Evolutionary conservation across 2,329 filamentous ascomycete genomes (phyloP).

Genomic region (Pyrenophora teres): DNA sequence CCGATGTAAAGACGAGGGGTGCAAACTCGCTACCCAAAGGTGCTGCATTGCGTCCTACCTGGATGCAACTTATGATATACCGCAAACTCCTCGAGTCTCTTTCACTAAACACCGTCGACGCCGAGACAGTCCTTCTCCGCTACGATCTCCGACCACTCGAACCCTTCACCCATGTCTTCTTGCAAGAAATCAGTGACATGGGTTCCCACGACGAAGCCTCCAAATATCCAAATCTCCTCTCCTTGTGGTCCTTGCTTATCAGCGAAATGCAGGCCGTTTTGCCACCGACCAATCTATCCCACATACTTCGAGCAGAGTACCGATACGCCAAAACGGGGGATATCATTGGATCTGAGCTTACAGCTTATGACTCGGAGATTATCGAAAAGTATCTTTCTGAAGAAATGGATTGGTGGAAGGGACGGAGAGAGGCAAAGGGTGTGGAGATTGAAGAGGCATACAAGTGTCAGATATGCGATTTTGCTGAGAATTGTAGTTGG

Average conservation of each 20-base stretch:
- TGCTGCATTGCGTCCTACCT: slow-evolving; percentile 71
- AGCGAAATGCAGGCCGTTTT: slow-evolving; percentile 58
- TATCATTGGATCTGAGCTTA: slow-evolving; percentile 62
- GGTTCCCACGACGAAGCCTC: slow-evolving; percentile 55
- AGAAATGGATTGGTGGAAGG: slow-evolving; percentile 88
- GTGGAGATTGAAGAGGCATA: slow-evolving; percentile 84
- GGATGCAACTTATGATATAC: slow-evolving; percentile 89
- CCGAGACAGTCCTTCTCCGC: slow-evolving; percentile 68
- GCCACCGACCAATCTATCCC: slow-evolving; percentile 55
- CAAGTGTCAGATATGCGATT: slow-evolving; percentile 86
- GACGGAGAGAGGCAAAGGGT: slow-evolving; percentile 71
- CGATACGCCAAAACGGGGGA: slow-evolving; percentile 53
- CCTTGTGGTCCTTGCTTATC: slow-evolving; percentile 68
- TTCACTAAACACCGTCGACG: slow-evolving; percentile 71
- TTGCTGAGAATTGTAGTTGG: slow-evolving; percentile 79
- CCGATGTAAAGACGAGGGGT: slow-evolving; percentile 84
- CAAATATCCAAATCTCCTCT: slow-evolving; percentile 62
- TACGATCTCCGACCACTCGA: slow-evolving; percentile 70
- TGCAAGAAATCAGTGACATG: slow-evolving; percentile 72
- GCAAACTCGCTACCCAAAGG: slow-evolving; percentile 67
- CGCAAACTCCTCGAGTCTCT: slow-evolving; percentile 81
- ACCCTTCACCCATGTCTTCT: slow-evolving; percentile 77
- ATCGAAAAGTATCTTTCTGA: slow-evolving; percentile 69
- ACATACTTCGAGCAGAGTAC: slow-evolving; percentile 64
- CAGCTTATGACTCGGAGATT: slow-evolving; percentile 67